Evolutionary conservation across 2,329 filamentous ascomycete species (phyloP).

Genomic region (Colletotrichum neosansevieriae): DNA sequence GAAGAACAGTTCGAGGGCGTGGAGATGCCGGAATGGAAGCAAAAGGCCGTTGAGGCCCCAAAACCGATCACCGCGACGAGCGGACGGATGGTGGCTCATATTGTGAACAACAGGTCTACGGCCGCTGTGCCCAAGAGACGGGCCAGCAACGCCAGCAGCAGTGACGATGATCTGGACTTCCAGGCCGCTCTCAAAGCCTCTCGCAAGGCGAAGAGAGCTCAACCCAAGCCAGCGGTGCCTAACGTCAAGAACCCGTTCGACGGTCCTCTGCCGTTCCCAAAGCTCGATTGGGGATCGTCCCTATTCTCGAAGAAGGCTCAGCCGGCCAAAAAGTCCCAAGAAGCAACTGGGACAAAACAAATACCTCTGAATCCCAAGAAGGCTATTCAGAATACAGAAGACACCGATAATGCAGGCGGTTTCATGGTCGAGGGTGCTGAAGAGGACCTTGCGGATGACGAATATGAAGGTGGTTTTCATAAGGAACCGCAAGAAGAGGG

Average conservation of each 20-base stretch:
- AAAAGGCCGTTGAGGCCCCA: slow-evolving; percentile 63
- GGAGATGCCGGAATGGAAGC: slow-evolving; percentile 66
- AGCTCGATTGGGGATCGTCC: slow-evolving; percentile 76
- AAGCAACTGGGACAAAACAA: slow-evolving; percentile 29
- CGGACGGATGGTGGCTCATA: slow-evolving; percentile 75
- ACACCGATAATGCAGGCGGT: slow-evolving; percentile 49
- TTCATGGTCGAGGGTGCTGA: slow-evolving; percentile 49
- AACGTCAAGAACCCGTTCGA: slow-evolving; percentile 75
- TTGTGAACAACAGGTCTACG: slow-evolving; percentile 80
- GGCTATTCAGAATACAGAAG: slow-evolving; percentile 39
- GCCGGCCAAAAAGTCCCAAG: slow-evolving; percentile 16
- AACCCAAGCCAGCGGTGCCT: slow-evolving; percentile 54
- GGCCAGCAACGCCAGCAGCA: slow-evolving; percentile 63
- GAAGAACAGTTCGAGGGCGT: slow-evolving; percentile 64
- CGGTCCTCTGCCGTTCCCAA: slow-evolving; percentile 92
- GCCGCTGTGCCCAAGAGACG: slow-evolving; percentile 65
- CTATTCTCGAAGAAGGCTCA: slow-evolving; percentile 62
- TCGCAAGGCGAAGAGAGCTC: slow-evolving; percentile 67
- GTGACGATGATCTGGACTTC: slow-evolving; percentile 85
- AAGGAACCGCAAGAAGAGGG: slow-evolving; percentile 58
- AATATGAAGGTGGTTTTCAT: slow-evolving; percentile 75
- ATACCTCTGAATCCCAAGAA: slow-evolving; percentile 7
- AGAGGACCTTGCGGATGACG: slow-evolving; percentile 51
- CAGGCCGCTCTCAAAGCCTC: slow-evolving; percentile 81
- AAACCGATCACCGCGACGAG: slow-evolving; percentile 64